Conservation (phyloP, 129 eudicot genomes). For the Chrysanthemum seticuspe region DNA sequence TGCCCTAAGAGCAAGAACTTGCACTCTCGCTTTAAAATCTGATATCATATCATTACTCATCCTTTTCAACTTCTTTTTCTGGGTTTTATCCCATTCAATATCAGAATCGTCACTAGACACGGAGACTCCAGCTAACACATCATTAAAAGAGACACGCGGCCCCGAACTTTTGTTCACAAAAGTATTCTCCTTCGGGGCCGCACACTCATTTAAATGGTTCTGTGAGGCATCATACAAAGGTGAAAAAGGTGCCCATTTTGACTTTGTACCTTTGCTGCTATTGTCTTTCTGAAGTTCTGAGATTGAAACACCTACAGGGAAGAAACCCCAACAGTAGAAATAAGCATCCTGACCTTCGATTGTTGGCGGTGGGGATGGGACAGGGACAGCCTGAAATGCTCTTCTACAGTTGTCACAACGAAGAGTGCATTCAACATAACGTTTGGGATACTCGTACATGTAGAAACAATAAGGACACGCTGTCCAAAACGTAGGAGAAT, state of each 20-base stretch:
- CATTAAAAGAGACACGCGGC: constrained; percentile 61
- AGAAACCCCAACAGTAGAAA: constrained; percentile 81
- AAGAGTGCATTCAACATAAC: constrained; percentile 60
- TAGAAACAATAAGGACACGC: constrained; percentile 81
- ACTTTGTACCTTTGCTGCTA: constrained; percentile 2
- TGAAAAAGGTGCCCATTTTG: constrained; percentile 76
- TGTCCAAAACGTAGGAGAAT: constrained; percentile 65
- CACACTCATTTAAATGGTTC: constrained; percentile 21
- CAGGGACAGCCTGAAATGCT: constrained; percentile 79
- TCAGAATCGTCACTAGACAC: constrained; percentile 70
- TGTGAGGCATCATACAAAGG: constrained; percentile 51
- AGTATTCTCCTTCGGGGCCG: constrained; percentile 26
- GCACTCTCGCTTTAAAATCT: constrained; percentile 20
- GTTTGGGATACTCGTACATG: constrained; percentile 64
- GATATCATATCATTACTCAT: constrained; percentile 16
- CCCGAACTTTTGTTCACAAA: constrained; percentile 23
- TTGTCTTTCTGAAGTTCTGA: constrained; percentile 44
- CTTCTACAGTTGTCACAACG: constrained; percentile 75
- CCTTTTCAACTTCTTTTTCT: constrained; percentile 26
- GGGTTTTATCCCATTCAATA: constrained; percentile 49
- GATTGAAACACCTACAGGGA: constrained; percentile 73
- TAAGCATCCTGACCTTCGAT: constrained; percentile 54
- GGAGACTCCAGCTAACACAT: constrained; percentile 44
- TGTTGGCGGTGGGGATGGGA: constrained; percentile 59
- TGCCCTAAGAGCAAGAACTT: constrained; percentile 22